Evolutionary conservation across 306 rosid genomes (phyloP), one percentile per base, ranked within the genome.

Genomic region (Gleditsia sinensis): DNA sequence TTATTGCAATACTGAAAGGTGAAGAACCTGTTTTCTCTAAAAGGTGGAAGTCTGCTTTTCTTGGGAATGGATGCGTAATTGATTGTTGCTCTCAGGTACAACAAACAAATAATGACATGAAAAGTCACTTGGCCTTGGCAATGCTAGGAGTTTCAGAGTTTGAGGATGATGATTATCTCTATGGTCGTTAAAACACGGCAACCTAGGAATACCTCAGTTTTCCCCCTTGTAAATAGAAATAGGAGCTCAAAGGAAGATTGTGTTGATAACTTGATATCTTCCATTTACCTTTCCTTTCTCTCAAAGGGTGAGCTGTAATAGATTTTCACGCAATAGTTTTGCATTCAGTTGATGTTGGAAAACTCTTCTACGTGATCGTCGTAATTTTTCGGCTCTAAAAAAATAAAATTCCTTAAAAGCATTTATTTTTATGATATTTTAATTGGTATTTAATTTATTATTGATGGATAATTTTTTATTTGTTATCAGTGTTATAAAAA

Each of bases 91-190:
- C 96, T 60, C 91, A 88, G 64, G 77, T 72, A 62, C 90, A 69
- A 6, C 76, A 82, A 67, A 67, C 86, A 55, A 80, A 83, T 54
- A 83, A 76, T 75, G 96, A 90, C 82, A 79, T 86, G 84, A 87
- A 75, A 76, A 75, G 89, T 62, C 94, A 85, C 72, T 72, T 90
- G 58, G 91, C 92, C 13, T 75, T 92, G 86, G 91, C 94, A 25
- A 90, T 92, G 98, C 77, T 81, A 9, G 94, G 91, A 54, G 92
- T 92, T 45, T 68, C 91, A 1, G 97, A 88, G 72, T 78, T 82
- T 62, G 96, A 92, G 60, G 94, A 90, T 5, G 94, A 88, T 20
- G 89, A 85, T 81, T 67, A 82, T 71, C 83, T 81, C 40, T 88
- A 48, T 39, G 53, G 68, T 50, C 89, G 85, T 54, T 87, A 79